Conservation (phyloP, 2,329 filamentous ascomycete species). For the Trichophaea hybrida region DNA sequence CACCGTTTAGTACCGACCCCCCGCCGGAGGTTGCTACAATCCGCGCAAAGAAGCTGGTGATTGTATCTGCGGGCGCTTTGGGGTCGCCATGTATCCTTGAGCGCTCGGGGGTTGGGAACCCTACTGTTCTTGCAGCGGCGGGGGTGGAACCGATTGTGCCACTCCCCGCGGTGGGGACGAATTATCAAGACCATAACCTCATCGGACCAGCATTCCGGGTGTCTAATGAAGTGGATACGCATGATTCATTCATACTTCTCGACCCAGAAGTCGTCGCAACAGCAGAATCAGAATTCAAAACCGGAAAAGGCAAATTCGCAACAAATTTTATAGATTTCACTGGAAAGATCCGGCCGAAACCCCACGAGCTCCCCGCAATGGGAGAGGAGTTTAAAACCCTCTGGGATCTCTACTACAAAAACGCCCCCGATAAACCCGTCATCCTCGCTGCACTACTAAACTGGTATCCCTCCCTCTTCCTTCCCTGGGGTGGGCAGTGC, state of each 20-base stretch:
- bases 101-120: slow-evolving; percentile 46
- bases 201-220: slow-evolving; percentile 38
- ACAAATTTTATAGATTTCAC: slow-evolving; percentile 59
- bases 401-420: slow-evolving; percentile 52
- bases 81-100: slow-evolving; percentile 45
- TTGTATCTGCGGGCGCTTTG: slow-evolving; percentile 37
- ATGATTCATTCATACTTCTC: slow-evolving; percentile 36
- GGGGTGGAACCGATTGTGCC: slow-evolving; percentile 36
- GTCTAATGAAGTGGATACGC: slow-evolving; percentile 36
- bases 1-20: slow-evolving; percentile 27
- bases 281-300: slow-evolving; percentile 35
- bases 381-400: slow-evolving; percentile 56
- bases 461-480: neutral
- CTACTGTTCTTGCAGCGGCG: slow-evolving; percentile 36
- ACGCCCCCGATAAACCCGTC: neutral
- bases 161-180: slow-evolving; percentile 40
- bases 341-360: slow-evolving; percentile 59
- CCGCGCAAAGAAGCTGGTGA: slow-evolving; percentile 42
- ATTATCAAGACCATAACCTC: slow-evolving; percentile 45
- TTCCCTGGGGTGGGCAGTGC: neutral
- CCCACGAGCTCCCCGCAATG: slow-evolving; percentile 53
- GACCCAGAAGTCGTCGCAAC: slow-evolving; percentile 38
- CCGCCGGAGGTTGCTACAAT: slow-evolving; percentile 30
- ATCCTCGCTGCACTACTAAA: neutral
- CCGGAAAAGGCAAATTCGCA: slow-evolving; percentile 20